These are phyloP conservation scores for Ogataea thermomethanolica DNA, from an alignment of 805 yeast genomes.

Conservation along the genomic window DNA sequence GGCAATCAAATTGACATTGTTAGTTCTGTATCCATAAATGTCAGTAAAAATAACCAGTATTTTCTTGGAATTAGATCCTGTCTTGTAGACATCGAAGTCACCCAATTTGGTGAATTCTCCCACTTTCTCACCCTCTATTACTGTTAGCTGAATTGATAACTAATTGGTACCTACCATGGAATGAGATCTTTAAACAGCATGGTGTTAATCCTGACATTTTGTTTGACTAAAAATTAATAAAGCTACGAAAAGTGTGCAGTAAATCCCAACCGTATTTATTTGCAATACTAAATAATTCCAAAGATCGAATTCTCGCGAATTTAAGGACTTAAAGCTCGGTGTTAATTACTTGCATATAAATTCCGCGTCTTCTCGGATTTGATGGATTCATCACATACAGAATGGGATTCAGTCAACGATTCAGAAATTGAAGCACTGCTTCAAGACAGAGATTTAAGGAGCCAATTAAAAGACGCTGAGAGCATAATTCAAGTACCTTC, in stretches of 20 bases:
- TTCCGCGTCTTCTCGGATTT: background rate
- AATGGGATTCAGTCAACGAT: conserved; percentile 32
- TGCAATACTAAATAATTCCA: too few relatives aligned
- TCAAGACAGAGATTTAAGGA: conserved; percentile 1
- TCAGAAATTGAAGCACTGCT: conserved; percentile 18
- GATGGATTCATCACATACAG: conserved; percentile 24
- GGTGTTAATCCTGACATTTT: conserved; percentile 10
- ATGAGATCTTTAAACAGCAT: conserved; percentile 9
- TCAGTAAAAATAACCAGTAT: conserved; percentile 67
- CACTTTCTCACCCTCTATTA: conserved; percentile 34
- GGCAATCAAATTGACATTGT: conserved; percentile 60
- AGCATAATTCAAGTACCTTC: conserved; percentile 10
- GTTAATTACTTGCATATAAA: too few relatives aligned
- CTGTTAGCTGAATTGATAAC: conserved; percentile 13
- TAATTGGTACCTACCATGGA: conserved; percentile 32
- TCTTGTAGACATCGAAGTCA: conserved; percentile 44
- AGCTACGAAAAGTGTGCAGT: too few relatives aligned
- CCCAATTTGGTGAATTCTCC: conserved; percentile 42
- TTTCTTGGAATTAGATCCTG: conserved; percentile 46
- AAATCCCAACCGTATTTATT: too few relatives aligned
- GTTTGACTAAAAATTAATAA: too few relatives aligned
- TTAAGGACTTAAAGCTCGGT: too few relatives aligned
- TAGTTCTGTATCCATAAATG: conserved; percentile 57
- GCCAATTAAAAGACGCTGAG: background rate
- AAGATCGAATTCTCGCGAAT: too few relatives aligned